Percentiles rank a stretch among this genome's conserved stretches.
phyloP scores from a whole-genome alignment of 768 basidiomycete species.

The Leccinum aurantiacum region DNA sequence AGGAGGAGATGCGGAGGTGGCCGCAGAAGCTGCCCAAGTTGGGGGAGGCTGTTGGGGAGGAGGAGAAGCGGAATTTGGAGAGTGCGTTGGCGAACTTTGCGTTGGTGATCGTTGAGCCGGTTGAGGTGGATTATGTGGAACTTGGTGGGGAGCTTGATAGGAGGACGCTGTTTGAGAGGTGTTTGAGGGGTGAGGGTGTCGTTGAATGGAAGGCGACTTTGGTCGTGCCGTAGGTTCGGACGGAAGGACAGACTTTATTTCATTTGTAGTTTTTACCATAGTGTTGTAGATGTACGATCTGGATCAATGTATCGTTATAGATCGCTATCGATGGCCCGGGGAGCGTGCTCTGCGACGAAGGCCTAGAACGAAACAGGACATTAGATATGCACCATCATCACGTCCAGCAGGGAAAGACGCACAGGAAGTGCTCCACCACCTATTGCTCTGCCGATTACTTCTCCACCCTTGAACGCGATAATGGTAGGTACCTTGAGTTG shows the following conservation, averaged over 20 bases:
- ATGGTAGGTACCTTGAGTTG: neutral
- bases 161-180: slow-evolving; percentile 54
- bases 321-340: too few relatives aligned
- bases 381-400: neutral
- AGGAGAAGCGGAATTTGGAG: slow-evolving; percentile 48
- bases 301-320: too few relatives aligned
- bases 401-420: too few relatives aligned
- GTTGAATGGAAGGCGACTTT: slow-evolving; percentile 58
- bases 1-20: slow-evolving; percentile 65
- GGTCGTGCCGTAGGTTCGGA: slow-evolving; percentile 54
- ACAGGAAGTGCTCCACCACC: too few relatives aligned
- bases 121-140: slow-evolving; percentile 68
- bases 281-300: too few relatives aligned
- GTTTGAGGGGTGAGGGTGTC: slow-evolving; percentile 23
- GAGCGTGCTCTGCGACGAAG: too few relatives aligned
- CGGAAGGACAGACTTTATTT: too few relatives aligned
- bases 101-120: slow-evolving; percentile 68
- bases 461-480: neutral
- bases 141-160: slow-evolving; percentile 56
- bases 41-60: slow-evolving; percentile 43
- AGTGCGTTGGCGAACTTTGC: slow-evolving; percentile 66
- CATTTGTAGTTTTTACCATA: too few relatives aligned
- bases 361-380: too few relatives aligned
- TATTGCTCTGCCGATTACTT: too few relatives aligned
- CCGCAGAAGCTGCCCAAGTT: slow-evolving; percentile 53